Evolutionary conservation across 139 green algal species (phyloP).

Genomic region (Zygnema cylindricum): DNA sequence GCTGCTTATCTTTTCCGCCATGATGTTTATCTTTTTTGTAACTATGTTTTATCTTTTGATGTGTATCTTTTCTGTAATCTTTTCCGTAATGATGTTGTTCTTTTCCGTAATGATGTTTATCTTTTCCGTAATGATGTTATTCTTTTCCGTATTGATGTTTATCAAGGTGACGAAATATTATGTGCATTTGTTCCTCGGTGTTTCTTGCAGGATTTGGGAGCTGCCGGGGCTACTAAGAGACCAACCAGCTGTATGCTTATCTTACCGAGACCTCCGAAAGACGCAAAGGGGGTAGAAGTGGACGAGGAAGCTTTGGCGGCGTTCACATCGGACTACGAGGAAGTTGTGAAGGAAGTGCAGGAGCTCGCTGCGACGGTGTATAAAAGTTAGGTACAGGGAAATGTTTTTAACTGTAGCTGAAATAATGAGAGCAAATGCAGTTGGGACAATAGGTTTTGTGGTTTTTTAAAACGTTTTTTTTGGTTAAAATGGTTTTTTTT

Average conservation of each 20-base stretch:
- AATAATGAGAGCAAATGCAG: background rate
- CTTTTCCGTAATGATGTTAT: no score
- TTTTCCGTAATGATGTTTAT: no score
- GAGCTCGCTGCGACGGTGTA: background rate
- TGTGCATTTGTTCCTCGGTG: no score
- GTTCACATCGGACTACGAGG: slow-evolving; percentile 43
- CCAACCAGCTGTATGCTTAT: slow-evolving; percentile 97
- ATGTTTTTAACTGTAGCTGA: background rate
- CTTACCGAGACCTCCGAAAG: slow-evolving; percentile 68
- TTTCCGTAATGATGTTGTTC: no score
- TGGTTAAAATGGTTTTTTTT: no score
- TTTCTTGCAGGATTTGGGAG: slow-evolving; percentile 69
- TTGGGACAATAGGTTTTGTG: no score
- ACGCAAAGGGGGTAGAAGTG: slow-evolving; percentile 35
- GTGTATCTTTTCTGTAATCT: no score
- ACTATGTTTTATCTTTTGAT: no score
- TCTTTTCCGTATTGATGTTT: no score
- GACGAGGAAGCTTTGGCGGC: slow-evolving; percentile 10
- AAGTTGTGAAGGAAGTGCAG: slow-evolving; percentile 43
- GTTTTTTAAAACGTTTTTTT: no score
- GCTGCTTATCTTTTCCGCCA: background rate
- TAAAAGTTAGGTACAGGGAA: slow-evolving; percentile 6
- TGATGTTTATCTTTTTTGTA: no score
- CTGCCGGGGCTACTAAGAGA: slow-evolving; percentile 93
- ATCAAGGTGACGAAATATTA: no score